Base-by-base conservation (phyloP, 2,329 filamentous ascomycete species). In the Akanthomyces uredinophilus region DNA sequence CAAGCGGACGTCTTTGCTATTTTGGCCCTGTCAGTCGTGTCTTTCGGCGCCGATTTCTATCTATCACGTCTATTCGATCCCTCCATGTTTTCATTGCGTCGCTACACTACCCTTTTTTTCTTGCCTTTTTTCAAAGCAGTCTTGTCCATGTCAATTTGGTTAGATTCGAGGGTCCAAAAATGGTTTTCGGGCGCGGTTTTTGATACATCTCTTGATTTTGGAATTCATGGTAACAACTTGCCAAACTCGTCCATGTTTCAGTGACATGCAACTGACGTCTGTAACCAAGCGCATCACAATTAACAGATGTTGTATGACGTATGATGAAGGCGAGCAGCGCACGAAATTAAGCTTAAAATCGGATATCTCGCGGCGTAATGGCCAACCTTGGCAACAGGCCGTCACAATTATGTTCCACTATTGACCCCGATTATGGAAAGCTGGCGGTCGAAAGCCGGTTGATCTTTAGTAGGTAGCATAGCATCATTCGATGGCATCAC, bases 111-210 rank as follows among this genome's bases (percentile, higher is more conserved):
- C 37, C 35, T 53, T 50, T 55, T 53, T 57, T 52, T 50, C 14
- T n/a, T 27, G 35, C 57, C 47, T 35, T 63, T 16, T 63, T 60
- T 60, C 49, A 44, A 41, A 32, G 8, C 37, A 51, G 37, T 60
- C 43, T 39, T 60, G 57, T 60, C 49, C 37, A 60, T 44, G 49
- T 52, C 57, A 60, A 52, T 43, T 46, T 70, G 68, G 47, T 44
- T 60, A 52, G 57, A 52, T 60, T 27, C 22, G 35, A 60, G 18
- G 57, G 47, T 44, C 20, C 20, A 29, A 52, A 43, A 44, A 44
- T 39, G 47, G 37, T 29, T 60, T 35, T 7, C 57, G 43, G 35
- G 47, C 37, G 37, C 37, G 16, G 57, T 52, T 60, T 58, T 60
- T 60, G 57, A 35, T 51, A 52, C 46, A 60, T 47, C 57, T 60